A percentile compares a stretch with the other conserved stretches of the same genome.
Evolutionary conservation across 805 yeast genomes (phyloP).

Genomic region (Metschnikowia anglica): DNA sequence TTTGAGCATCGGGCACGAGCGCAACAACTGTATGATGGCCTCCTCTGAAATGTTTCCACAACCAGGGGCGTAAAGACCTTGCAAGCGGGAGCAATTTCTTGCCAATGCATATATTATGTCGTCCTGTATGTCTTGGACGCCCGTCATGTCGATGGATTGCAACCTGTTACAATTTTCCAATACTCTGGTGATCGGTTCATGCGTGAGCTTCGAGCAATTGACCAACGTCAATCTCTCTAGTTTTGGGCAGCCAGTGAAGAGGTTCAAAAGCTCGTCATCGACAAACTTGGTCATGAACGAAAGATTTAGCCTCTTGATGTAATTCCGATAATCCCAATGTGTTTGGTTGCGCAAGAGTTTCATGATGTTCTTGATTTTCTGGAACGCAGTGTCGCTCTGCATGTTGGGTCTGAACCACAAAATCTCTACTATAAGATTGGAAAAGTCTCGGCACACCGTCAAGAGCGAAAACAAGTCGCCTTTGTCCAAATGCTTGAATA

Average conservation of each 20-base stretch:
- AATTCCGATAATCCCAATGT: constrained; percentile 63
- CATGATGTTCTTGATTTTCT: constrained; percentile 57
- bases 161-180: constrained; percentile 64
- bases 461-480: constrained; percentile 62
- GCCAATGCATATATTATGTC: constrained; percentile 69
- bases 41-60: constrained; percentile 68
- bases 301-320: constrained; percentile 77
- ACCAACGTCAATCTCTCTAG: constrained; percentile 85
- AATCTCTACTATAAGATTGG: constrained; percentile 70
- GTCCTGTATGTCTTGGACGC: constrained; percentile 64
- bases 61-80: constrained; percentile 87
- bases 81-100: constrained; percentile 67
- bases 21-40: constrained; percentile 59
- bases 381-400: constrained; percentile 48
- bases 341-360: constrained; percentile 46
- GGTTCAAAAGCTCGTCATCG: constrained; percentile 58
- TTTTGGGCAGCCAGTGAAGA: constrained; percentile 67
- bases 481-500: constrained; percentile 62
- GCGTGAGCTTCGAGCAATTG: constrained; percentile 66
- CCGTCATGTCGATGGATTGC: constrained; percentile 86
- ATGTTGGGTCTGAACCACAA: constrained; percentile 87
- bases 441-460: constrained; percentile 80
- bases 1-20: constrained; percentile 70
- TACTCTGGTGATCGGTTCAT: constrained; percentile 59
- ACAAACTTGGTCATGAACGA: constrained; percentile 69